Base-by-base conservation (phyloP, 192 early-diverging fungal species). In the Gaertneriomyces sp. region DNA sequence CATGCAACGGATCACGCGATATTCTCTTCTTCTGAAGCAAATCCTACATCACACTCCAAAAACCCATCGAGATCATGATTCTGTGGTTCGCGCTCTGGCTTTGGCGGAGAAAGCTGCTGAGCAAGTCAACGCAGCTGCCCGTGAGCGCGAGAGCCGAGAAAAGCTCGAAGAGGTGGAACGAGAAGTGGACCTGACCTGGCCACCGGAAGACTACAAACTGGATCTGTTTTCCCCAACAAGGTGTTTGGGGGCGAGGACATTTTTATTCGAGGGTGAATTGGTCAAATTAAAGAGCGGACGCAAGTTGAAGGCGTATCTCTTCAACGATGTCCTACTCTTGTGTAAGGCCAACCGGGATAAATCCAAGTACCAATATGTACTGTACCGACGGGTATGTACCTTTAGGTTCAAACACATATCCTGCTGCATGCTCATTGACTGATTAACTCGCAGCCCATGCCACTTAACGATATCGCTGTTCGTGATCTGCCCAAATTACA, bases 221-320 rank as follows among this genome's bases (percentile, higher is more conserved):
- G 79, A 88, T 67, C 60, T 90, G 49, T 65, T 58, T 7, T 76
- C 82, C 7, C 76, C 81, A 40, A 87, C 89, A 42, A 70, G 79
- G 38, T 67, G 66, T 14, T 61, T 90, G 17, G 85, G 86, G 4
- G 66, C 66, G 7, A 75, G 91, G 43, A 73, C 80, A 55, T 86
- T 89, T 55, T 70, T 92, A 8, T 79, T 85, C 59, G 89, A 93
- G 47, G 90, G 91, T 41, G 57, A 67, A 19, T 70, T 93, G 7
- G 65, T 76, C 14, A 93, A 93, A 68, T 78, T 81, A 12, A 93
- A 92, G 55, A 90, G 89, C 61, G 89, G 88, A 10, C 76, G 90
- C 38, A 90, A 88, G 60, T 74, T 93, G 2, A 80, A 88, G 64
- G 88, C 65, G 14, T 84, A 76, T 66, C 58, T 85, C 38, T 82